Percentiles rank a stretch among this genome's conserved stretches.
Evolutionary conservation across 257 asterid species (phyloP).

Genomic region (Primulina tabacum): DNA sequence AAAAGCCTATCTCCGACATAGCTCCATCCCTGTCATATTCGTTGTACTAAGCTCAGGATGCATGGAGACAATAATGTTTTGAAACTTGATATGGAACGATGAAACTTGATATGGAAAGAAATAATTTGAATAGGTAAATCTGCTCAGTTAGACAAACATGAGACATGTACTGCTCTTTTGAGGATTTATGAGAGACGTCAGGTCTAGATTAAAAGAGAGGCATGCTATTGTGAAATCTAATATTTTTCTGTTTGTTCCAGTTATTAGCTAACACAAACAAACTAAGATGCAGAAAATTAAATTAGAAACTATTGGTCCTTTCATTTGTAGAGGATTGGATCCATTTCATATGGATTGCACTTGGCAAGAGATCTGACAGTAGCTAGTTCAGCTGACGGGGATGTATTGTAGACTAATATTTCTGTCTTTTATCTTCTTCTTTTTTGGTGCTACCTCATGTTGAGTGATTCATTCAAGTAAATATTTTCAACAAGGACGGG

Average conservation of each 20-base stretch:
- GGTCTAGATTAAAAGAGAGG: too few relatives aligned
- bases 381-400: neutral
- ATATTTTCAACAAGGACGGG: neutral
- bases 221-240: too few relatives aligned
- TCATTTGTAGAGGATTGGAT: neutral
- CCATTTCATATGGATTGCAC: neutral
- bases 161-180: neutral
- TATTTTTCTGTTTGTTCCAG: too few relatives aligned
- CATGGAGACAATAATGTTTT: neutral
- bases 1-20: conserved; percentile 86
- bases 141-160: neutral
- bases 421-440: too few relatives aligned
- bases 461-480: neutral
- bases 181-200: neutral
- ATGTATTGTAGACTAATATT: neutral
- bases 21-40: conserved; percentile 72
- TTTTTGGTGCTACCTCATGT: neutral
- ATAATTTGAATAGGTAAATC: neutral
- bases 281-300: too few relatives aligned
- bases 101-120: neutral
- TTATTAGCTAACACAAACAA: too few relatives aligned
- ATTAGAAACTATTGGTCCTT: neutral
- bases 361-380: neutral
- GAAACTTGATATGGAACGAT: neutral
- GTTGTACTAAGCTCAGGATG: neutral